Conservation (phyloP, 2,329 filamentous ascomycete genomes). For the Stachybotrys echinatus region DNA sequence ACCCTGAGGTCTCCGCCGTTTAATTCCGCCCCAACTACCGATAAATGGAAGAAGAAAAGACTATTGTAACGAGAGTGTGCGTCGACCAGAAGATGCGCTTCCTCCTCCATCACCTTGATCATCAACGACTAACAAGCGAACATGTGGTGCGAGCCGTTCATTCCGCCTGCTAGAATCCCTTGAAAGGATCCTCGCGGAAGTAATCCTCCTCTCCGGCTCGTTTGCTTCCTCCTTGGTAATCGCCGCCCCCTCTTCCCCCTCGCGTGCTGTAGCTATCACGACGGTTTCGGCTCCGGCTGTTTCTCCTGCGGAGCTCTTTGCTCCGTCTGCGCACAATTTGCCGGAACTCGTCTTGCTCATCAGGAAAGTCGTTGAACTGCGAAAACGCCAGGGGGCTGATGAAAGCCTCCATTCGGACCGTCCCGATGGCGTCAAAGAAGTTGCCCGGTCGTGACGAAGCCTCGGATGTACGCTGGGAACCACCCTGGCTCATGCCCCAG, state of each 20-base stretch:
- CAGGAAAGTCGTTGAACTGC: conserved; percentile 39
- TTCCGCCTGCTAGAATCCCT: conserved; percentile 44
- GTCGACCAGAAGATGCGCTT: no score
- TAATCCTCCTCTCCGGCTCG: conserved; percentile 50
- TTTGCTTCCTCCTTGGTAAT: conserved; percentile 41
- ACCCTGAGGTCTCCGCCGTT: background rate
- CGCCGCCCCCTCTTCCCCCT: conserved; percentile 40
- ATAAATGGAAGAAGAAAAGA: background rate
- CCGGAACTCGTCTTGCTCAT: conserved; percentile 45
- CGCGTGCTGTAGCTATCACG: conserved; percentile 46
- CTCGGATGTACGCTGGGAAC: conserved; percentile 49
- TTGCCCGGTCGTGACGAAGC: conserved; percentile 48
- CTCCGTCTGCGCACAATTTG: conserved; percentile 45
- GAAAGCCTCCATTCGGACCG: conserved; percentile 95
- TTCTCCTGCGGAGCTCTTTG: conserved; percentile 47
- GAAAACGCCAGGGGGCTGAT: conserved; percentile 60
- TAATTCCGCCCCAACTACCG: background rate
- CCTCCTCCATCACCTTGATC: no score
- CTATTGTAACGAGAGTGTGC: background rate
- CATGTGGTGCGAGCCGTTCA: background rate
- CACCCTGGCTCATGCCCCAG: conserved; percentile 38
- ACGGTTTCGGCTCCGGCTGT: conserved; percentile 48
- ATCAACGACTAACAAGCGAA: background rate
- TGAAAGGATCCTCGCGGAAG: conserved; percentile 56
- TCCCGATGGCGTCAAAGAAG: conserved; percentile 86